Evolutionary conservation across 139 green algal species (phyloP).

Genomic region (Haematococcus lacustris): DNA sequence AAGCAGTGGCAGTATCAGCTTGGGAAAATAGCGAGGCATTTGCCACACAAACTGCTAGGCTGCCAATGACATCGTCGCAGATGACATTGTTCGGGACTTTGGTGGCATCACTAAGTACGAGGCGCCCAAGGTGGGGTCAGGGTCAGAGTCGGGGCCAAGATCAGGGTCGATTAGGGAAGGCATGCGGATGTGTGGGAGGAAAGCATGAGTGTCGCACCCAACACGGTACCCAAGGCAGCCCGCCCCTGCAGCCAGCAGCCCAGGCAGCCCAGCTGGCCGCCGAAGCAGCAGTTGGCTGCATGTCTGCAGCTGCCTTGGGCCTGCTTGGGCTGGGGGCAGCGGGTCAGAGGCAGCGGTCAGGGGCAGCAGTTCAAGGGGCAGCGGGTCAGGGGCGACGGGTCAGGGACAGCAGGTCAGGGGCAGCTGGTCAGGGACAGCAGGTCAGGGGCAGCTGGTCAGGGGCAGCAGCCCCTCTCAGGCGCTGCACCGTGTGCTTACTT

Average conservation of each 20-base stretch:
- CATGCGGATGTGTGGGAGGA: not conserved
- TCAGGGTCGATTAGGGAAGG: not conserved
- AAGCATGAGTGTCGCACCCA: not conserved
- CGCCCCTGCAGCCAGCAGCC: too few species aligned
- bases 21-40: not conserved
- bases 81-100: constrained; percentile 29
- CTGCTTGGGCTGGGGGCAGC: not conserved
- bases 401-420: not conserved
- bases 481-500: too few species aligned
- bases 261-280: not conserved
- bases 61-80: constrained; percentile 17
- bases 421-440: not conserved
- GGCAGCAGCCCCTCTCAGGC: not conserved
- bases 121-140: constrained; percentile 9
- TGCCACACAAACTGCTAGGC: not conserved
- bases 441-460: not conserved
- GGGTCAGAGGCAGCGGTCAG: not conserved
- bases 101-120: constrained; percentile 24
- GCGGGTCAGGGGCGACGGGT: not conserved
- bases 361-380: not conserved
- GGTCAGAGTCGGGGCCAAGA: not conserved
- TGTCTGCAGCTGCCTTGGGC: not conserved
- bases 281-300: not conserved
- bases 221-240: not conserved
- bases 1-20: not conserved